Percentiles rank a stretch among this genome's conserved stretches.
Evolutionary conservation across 305 asterid species (phyloP).

Genomic region (Fraxinus paxiana): DNA sequence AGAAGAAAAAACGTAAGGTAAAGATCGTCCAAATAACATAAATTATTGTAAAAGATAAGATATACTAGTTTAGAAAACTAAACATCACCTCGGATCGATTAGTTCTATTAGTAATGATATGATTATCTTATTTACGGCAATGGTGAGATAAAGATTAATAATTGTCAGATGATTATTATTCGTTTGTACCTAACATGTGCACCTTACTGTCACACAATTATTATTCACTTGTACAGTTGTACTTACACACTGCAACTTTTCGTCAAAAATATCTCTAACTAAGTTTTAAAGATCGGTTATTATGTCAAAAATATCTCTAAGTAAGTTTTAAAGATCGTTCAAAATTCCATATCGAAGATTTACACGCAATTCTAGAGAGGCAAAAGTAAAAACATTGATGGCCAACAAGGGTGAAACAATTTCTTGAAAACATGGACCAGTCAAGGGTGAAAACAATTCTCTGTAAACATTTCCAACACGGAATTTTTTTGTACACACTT

Average conservation of each 20-base stretch:
- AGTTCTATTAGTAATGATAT: neutral
- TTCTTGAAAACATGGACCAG: neutral
- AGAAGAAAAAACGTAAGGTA: neutral
- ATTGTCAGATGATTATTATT: no score
- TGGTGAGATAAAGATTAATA: neutral
- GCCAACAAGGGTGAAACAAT: neutral
- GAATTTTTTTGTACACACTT: neutral
- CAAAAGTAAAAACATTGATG: neutral
- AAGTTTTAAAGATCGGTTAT: no score
- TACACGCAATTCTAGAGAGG: neutral
- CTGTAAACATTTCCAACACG: neutral
- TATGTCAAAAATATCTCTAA: no score
- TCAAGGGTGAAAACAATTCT: neutral
- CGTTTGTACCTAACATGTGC: neutral
- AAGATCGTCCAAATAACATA: neutral
- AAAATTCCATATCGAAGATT: neutral
- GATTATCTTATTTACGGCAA: neutral
- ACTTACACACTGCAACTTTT: neutral
- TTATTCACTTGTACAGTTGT: no score
- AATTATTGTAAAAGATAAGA: neutral
- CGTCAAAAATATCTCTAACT: no score
- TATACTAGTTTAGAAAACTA: neutral
- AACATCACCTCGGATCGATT: neutral
- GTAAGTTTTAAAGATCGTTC: no score
- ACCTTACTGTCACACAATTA: neutral